phyloP scores from a whole-genome alignment of 2,329 filamentous ascomycete species.

The Aotearoamyces nothofagi region DNA sequence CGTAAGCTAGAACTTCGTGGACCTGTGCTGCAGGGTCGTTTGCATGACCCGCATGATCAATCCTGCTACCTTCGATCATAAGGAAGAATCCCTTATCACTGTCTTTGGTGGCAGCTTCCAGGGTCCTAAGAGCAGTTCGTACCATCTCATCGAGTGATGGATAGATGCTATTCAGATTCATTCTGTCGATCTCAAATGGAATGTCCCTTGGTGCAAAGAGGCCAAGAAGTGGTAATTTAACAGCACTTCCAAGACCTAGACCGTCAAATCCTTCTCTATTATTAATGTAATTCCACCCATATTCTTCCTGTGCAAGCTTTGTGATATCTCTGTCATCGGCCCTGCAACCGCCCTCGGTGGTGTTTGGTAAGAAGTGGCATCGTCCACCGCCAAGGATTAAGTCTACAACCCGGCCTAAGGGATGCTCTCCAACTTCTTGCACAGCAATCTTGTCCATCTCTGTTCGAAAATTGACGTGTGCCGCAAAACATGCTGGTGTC shows the following conservation, averaged over 20 bases:
- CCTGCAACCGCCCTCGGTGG: slow-evolving; percentile 67
- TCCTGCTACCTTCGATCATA: slow-evolving; percentile 94
- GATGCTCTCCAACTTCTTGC: slow-evolving; percentile 81
- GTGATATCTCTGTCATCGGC: slow-evolving; percentile 64
- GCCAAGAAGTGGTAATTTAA: slow-evolving; percentile 69
- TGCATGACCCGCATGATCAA: slow-evolving; percentile 84
- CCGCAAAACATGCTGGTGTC: slow-evolving; percentile 87
- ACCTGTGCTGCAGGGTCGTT: slow-evolving; percentile 78
- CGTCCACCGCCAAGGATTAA: slow-evolving; percentile 85
- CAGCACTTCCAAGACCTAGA: slow-evolving; percentile 48
- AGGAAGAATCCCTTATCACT: slow-evolving; percentile 92
- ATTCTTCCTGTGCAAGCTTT: slow-evolving; percentile 54
- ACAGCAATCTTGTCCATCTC: slow-evolving; percentile 86
- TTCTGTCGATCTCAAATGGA: slow-evolving; percentile 86
- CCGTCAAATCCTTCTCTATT: slow-evolving; percentile 61
- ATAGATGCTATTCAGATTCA: slow-evolving; percentile 62
- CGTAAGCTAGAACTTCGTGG: slow-evolving; percentile 89
- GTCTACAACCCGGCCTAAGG: slow-evolving; percentile 74
- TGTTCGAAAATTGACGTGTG: slow-evolving; percentile 64
- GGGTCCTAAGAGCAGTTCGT: slow-evolving; percentile 59
- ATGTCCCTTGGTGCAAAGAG: slow-evolving; percentile 74
- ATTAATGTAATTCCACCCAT: slow-evolving; percentile 66
- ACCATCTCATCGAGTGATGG: slow-evolving; percentile 90
- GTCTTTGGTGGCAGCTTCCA: slow-evolving; percentile 67
- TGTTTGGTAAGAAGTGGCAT: slow-evolving; percentile 84